Percentiles rank a stretch among this genome's conserved stretches.
Evolutionary conservation across 2,329 filamentous ascomycete genomes (phyloP).

Genomic region (Stagonosporopsis vannaccii): DNA sequence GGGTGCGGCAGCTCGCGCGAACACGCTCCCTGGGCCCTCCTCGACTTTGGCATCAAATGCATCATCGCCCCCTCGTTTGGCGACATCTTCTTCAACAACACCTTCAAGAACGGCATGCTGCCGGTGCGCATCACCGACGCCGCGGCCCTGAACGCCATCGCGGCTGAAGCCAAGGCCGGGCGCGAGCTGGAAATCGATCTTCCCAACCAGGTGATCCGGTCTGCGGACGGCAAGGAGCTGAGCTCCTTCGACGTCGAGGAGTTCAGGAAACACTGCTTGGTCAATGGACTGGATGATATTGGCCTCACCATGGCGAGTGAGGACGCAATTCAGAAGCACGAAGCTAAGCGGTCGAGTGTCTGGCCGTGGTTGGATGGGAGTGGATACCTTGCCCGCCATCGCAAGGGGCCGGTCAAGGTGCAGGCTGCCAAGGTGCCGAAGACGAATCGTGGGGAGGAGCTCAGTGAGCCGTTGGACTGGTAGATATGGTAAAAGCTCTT

Average conservation of each 20-base stretch:
- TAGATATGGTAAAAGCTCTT: constrained; percentile 50
- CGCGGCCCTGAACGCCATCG: constrained; percentile 71
- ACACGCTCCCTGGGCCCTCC: constrained; percentile 95
- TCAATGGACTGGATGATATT: constrained; percentile 95
- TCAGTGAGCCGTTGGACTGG: constrained; percentile 90
- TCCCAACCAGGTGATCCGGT: constrained; percentile 81
- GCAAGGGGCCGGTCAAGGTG: constrained; percentile 66
- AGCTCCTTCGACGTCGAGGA: constrained; percentile 86
- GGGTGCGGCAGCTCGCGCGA: constrained; percentile 92
- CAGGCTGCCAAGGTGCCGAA: constrained; percentile 77
- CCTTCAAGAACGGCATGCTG: constrained; percentile 99
- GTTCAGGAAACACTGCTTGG: constrained; percentile 91
- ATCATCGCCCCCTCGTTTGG: constrained; percentile 88
- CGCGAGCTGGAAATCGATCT: constrained; percentile 90
- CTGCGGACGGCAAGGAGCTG: constrained; percentile 75
- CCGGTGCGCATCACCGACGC: constrained; percentile 78
- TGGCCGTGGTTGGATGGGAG: constrained; percentile 93
- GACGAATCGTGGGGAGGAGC: constrained; percentile 85
- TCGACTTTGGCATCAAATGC: constrained; percentile 95
- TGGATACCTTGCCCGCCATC: constrained; percentile 72
- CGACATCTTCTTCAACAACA: constrained; percentile 99
- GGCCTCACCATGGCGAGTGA: constrained; percentile 92
- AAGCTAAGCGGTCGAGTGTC: constrained; percentile 75
- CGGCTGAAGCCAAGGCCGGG: constrained; percentile 78
- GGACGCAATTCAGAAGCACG: constrained; percentile 84